Percentiles rank a stretch among this genome's conserved stretches.
These are phyloP conservation scores for Mycena vulgaris DNA, from an alignment of 768 basidiomycete species.

Conservation along the genomic window DNA sequence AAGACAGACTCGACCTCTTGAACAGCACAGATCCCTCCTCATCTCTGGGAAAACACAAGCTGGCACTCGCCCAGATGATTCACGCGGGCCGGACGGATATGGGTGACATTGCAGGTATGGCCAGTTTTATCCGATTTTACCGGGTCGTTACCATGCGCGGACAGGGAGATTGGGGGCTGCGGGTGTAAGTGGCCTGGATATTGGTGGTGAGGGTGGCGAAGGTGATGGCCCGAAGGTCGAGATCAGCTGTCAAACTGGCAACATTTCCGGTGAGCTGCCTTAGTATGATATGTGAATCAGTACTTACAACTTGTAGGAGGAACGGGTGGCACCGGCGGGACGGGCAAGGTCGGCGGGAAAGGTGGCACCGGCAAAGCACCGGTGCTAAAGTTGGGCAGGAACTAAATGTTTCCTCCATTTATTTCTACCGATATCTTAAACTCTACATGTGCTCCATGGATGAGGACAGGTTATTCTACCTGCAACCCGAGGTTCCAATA, in stretches of 20 bases:
- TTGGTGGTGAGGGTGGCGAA: neutral
- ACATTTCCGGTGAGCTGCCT: neutral
- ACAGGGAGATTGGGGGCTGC: neutral
- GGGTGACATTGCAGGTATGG: neutral
- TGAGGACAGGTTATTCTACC: too few relatives aligned
- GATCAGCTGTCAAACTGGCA: neutral
- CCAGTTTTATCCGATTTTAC: neutral
- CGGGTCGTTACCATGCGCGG: neutral
- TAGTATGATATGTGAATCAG: neutral
- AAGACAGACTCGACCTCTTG: constrained; percentile 19
- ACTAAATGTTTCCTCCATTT: too few relatives aligned
- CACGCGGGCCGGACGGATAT: too few relatives aligned
- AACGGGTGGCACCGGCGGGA: neutral
- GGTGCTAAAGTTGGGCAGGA: too few relatives aligned
- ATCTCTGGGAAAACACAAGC: constrained; percentile 20
- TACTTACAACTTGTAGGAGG: neutral
- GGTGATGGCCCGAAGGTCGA: neutral
- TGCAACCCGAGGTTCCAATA: too few relatives aligned
- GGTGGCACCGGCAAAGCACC: neutral
- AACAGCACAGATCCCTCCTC: constrained; percentile 23
- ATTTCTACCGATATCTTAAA: too few relatives aligned
- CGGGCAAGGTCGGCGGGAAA: neutral
- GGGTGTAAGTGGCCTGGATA: neutral
- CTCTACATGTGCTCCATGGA: too few relatives aligned
- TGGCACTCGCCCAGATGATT: constrained; percentile 4